Evolutionary conservation across 1,284 basidiomycete species (phyloP).

Genomic region (Cutaneotrichosporon mucoides): DNA sequence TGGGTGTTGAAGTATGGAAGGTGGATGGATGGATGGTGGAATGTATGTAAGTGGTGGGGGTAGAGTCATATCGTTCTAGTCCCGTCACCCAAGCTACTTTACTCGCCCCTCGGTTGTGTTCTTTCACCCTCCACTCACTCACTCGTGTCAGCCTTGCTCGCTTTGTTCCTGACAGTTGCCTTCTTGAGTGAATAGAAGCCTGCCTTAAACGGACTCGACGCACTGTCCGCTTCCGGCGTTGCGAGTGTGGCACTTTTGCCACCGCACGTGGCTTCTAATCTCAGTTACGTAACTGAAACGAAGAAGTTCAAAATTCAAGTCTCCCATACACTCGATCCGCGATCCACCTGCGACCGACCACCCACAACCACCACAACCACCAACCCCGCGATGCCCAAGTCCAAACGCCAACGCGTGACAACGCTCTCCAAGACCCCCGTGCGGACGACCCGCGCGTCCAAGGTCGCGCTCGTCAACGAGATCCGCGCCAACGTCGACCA

Average conservation of each 20-base stretch:
- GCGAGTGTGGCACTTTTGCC: slow-evolving; percentile 13
- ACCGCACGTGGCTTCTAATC: slow-evolving; percentile 4
- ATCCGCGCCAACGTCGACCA: slow-evolving; percentile 64
- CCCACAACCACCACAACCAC: not conserved
- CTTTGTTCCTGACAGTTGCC: too few relatives aligned
- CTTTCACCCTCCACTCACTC: too few relatives aligned
- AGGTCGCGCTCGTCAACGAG: slow-evolving; percentile 75
- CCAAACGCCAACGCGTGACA: slow-evolving; percentile 75
- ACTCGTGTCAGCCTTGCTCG: too few relatives aligned
- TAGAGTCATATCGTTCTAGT: too few relatives aligned
- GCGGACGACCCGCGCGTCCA: slow-evolving; percentile 62
- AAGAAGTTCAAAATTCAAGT: not conserved
- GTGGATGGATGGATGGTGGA: not conserved
- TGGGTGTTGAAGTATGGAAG: not conserved
- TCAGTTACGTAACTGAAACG: slow-evolving; percentile 1
- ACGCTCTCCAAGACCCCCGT: slow-evolving; percentile 55
- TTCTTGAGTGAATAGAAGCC: too few relatives aligned
- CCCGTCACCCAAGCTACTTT: too few relatives aligned
- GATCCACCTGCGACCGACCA: not conserved
- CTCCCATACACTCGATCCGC: not conserved
- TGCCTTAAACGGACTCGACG: too few relatives aligned
- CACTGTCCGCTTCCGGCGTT: not conserved
- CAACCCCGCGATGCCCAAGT: slow-evolving; percentile 65
- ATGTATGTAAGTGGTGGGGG: too few relatives aligned
- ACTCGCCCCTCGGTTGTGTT: too few relatives aligned